These are phyloP conservation scores for Pythium volutum DNA, from an alignment of 352 stramenopile species.

Conservation along the genomic window DNA sequence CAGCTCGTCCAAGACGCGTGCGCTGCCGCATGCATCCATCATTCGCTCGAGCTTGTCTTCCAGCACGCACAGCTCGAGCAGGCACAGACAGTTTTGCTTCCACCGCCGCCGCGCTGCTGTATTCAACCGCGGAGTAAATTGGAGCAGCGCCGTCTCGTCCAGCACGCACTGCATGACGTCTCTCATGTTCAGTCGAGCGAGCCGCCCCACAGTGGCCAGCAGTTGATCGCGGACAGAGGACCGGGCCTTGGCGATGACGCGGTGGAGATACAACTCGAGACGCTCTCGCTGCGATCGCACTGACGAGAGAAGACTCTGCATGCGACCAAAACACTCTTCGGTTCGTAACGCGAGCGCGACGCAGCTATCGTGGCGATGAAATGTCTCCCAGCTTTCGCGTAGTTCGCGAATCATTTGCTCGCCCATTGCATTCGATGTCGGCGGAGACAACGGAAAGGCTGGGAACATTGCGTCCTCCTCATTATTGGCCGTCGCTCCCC, in stretches of 20 bases:
- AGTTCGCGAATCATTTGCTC: slow-evolving; percentile 38
- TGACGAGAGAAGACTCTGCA: background rate
- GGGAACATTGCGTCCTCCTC: background rate
- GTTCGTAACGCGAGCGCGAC: background rate
- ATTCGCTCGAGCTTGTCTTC: slow-evolving; percentile 72
- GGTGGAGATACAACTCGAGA: no score
- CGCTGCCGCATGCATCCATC: background rate
- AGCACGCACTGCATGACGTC: slow-evolving; percentile 16
- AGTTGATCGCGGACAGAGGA: background rate
- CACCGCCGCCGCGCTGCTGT: slow-evolving; percentile 27
- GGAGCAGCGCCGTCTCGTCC: slow-evolving; percentile 30
- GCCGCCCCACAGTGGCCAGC: background rate
- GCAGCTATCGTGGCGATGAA: slow-evolving; percentile 25
- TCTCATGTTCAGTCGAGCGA: background rate
- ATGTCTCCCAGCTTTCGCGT: slow-evolving; percentile 36
- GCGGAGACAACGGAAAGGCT: slow-evolving; percentile 25
- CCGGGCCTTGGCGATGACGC: background rate
- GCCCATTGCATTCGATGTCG: slow-evolving; percentile 28
- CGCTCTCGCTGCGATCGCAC: background rate
- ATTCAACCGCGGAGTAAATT: slow-evolving; percentile 9
- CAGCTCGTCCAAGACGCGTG: slow-evolving; percentile 52
- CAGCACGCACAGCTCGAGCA: slow-evolving; percentile 69
- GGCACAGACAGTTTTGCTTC: slow-evolving; percentile 23
- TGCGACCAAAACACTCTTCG: no score
- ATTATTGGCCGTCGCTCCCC: background rate